Evolutionary conservation across 495 filamentous ascomycete species (phyloP).

Genomic region (Penicillium fimorum): DNA sequence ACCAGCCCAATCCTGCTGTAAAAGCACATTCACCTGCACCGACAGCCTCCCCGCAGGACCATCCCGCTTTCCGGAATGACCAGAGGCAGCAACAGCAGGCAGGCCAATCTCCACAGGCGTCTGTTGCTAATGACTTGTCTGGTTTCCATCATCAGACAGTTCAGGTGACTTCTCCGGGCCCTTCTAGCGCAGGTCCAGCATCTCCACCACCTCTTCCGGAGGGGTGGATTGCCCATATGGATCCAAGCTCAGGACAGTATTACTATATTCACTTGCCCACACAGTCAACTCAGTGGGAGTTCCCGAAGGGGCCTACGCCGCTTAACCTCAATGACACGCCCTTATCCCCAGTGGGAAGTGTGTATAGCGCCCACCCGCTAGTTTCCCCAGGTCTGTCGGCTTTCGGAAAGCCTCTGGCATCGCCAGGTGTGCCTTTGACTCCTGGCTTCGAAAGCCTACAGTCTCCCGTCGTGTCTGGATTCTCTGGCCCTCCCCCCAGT

Average conservation of each 20-base stretch:
- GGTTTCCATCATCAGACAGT: slow-evolving; percentile 31
- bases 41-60: slow-evolving; percentile 53
- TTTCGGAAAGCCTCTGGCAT: slow-evolving; percentile 72
- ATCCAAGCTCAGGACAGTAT: slow-evolving; percentile 93
- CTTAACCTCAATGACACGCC: slow-evolving; percentile 74
- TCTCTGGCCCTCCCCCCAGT: slow-evolving; percentile 79
- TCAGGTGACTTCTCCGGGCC: slow-evolving; percentile 43
- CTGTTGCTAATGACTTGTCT: slow-evolving; percentile 40
- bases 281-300: slow-evolving; percentile 97
- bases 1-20: slow-evolving; percentile 34
- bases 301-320: slow-evolving; percentile 87
- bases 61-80: slow-evolving; percentile 89
- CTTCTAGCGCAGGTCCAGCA: slow-evolving; percentile 62
- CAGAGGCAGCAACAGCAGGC: slow-evolving; percentile 43
- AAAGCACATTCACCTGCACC: slow-evolving; percentile 29
- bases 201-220: slow-evolving; percentile 92
- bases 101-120: slow-evolving; percentile 40
- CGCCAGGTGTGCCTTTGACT: slow-evolving; percentile 71
- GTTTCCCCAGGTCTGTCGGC: slow-evolving; percentile 67
- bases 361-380: slow-evolving; percentile 72
- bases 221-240: slow-evolving; percentile 97
- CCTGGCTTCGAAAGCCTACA: slow-evolving; percentile 74
- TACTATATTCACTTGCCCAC: slow-evolving; percentile 98
- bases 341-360: slow-evolving; percentile 74
- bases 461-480: slow-evolving; percentile 64